Evolutionary conservation across 306 rosid genomes (phyloP).

Genomic region (Vigna unguiculata): DNA sequence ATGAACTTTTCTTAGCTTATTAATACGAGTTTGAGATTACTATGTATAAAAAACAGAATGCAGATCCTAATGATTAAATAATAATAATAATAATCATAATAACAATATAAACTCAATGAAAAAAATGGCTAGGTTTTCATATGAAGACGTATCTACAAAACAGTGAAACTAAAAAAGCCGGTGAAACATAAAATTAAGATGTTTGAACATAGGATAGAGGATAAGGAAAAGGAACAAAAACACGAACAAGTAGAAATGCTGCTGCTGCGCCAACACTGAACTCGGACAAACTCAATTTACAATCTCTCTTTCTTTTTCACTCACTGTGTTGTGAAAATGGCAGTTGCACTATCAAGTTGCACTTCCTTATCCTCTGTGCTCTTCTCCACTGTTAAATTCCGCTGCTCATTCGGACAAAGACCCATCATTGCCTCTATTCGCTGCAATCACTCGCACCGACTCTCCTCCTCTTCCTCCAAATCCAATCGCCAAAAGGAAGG

Average conservation of each 20-base stretch:
- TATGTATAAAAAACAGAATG: no score
- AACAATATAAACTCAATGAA: no score
- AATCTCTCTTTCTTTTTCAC: background rate
- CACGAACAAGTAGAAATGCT: background rate
- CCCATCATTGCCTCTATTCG: constrained; percentile 39
- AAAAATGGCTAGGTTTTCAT: no score
- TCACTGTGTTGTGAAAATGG: constrained; percentile 55
- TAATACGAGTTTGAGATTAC: no score
- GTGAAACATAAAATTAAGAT: background rate
- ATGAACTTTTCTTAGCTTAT: no score
- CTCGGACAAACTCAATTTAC: background rate
- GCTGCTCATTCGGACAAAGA: constrained; percentile 38
- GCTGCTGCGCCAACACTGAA: background rate
- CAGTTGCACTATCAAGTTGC: constrained; percentile 65
- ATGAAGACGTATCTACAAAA: no score
- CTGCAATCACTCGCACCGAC: constrained; percentile 41
- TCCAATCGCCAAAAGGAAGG: constrained; percentile 52
- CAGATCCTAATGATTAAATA: no score
- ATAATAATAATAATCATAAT: no score
- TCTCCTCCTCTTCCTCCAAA: constrained; percentile 43
- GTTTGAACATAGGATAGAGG: background rate
- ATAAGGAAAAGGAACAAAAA: background rate
- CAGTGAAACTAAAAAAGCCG: background rate
- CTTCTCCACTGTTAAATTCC: constrained; percentile 61
- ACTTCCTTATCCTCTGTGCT: constrained; percentile 65